A percentile compares a stretch with the other conserved stretches of the same genome.
phyloP scores from a whole-genome alignment of 164 flowering plant species.

The Piper betle region DNA sequence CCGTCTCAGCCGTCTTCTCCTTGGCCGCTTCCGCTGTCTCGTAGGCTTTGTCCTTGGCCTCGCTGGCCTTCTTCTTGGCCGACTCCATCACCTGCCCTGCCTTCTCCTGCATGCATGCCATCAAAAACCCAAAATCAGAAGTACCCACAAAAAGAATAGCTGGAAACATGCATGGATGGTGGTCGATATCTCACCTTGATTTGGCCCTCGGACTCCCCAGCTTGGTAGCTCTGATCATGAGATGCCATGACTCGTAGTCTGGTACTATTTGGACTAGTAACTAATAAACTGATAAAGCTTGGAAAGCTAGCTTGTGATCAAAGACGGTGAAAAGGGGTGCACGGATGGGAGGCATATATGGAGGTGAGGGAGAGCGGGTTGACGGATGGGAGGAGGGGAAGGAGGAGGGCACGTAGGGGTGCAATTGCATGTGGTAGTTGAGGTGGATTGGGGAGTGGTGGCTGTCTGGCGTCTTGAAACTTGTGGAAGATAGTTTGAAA shows the following conservation, averaged over 20 bases:
- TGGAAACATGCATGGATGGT: not conserved
- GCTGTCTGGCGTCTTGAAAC: too few species aligned
- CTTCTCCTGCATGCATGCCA: not conserved
- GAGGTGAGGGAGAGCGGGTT: too few species aligned
- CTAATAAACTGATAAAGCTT: too few species aligned
- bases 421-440: too few species aligned
- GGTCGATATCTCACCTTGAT: slow-evolving; percentile 3
- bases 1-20: slow-evolving; percentile 5
- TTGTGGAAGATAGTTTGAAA: too few species aligned
- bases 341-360: too few species aligned
- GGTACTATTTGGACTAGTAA: too few species aligned
- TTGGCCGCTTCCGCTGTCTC: slow-evolving; percentile 1
- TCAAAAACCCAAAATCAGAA: not conserved
- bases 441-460: too few species aligned
- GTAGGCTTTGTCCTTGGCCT: not conserved
- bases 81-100: not conserved
- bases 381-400: too few species aligned
- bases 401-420: too few species aligned
- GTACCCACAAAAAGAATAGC: not conserved
- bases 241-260: slow-evolving; percentile 5
- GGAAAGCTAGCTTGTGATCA: too few species aligned
- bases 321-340: too few species aligned
- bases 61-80: not conserved
- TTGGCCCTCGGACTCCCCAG: slow-evolving; percentile 9
- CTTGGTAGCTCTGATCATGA: slow-evolving; percentile 2